Conservation (phyloP, 495 filamentous ascomycete species). For the Chlorociboria aeruginascens region DNA sequence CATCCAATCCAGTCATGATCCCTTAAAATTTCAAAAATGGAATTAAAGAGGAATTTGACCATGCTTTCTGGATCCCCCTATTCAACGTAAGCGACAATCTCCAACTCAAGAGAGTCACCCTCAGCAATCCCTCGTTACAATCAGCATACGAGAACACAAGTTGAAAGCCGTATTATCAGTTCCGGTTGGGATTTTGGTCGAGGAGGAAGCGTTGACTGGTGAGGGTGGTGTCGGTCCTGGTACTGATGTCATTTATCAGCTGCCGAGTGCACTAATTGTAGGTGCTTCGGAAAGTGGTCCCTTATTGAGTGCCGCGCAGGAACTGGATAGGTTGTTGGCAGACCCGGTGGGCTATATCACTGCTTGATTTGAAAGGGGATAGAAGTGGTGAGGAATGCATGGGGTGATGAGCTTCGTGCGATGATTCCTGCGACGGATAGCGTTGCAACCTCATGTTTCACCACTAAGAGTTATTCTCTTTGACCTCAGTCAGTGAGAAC, state of each 20-base stretch:
- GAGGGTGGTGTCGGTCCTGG: not conserved
- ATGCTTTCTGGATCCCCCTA: constrained; percentile 6
- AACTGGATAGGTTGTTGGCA: constrained; percentile 5
- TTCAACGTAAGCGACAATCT: not conserved
- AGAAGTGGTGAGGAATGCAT: not conserved
- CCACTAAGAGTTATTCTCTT: no score
- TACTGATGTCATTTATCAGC: constrained; percentile 7
- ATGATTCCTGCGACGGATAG: no score
- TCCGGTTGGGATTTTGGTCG: constrained; percentile 13
- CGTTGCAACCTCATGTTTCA: no score
- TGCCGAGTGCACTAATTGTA: constrained; percentile 9
- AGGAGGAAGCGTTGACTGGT: constrained; percentile 1
- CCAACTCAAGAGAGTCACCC: constrained; percentile 4
- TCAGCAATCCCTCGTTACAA: constrained; percentile 13
- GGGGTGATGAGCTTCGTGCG: no score
- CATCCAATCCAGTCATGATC: not conserved
- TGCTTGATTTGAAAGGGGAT: not conserved
- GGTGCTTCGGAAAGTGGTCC: not conserved
- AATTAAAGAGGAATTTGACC: constrained; percentile 9
- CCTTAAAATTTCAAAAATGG: not conserved
- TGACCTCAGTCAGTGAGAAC: no score
- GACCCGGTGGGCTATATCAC: constrained; percentile 1
- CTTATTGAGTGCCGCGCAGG: constrained; percentile 1
- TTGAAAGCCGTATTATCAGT: constrained; percentile 8
- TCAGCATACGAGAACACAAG: constrained; percentile 11